Base-by-base conservation (phyloP, 2,329 filamentous ascomycete species). In the Aspergillus ochraceus region DNA sequence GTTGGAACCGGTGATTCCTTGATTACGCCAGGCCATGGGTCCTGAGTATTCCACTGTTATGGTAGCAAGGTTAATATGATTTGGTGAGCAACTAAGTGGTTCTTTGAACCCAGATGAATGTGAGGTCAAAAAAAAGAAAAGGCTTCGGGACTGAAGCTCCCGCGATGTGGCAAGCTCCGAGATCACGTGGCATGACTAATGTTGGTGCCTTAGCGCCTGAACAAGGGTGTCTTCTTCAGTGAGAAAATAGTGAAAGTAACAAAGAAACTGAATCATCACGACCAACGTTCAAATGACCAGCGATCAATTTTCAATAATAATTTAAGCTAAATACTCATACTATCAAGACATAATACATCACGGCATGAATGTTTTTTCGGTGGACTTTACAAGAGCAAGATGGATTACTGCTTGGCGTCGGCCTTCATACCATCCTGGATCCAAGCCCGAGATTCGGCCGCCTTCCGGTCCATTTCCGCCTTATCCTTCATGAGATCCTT, bases 1-100 rank as follows among this genome's bases (percentile, higher is more conserved):
- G 80, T 99, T 99, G 49, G 96, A 98, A 55, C 95, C 95, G 20
- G 95, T 99, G 75, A 97, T 96, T 69, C 95, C 95, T 72, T 86
- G 83, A 67, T 83, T 85, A 65, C 86, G 83, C 86, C 86, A 88
- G 75, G 86, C 79, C 86, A 88, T 88, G 54, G 59, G 49, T 55
- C 54, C 36, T 11, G 54, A 53, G 49, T 42, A n/a, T 32, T 47
- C 26, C 30, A 19, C 46, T 45, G 52, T 47, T 30, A 49, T 30
- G 17, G 24, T 54, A 60, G 30, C 51, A 60, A 54, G 53, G 54
- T 60, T 60, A 58, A 55, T 58, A 47, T 53, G 47, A 17, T 49
- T 57, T 32, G 49, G 45, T 56, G 49, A 53, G 36, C 32, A 56
- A 42, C 19, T 24, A 11, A 47, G 45, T 47, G 19, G 45, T 47